Percentiles rank a stretch among this genome's conserved stretches.
These are phyloP conservation scores for Leishmania major DNA, from an alignment of 208 protist genomes.

Conservation along the genomic window DNA sequence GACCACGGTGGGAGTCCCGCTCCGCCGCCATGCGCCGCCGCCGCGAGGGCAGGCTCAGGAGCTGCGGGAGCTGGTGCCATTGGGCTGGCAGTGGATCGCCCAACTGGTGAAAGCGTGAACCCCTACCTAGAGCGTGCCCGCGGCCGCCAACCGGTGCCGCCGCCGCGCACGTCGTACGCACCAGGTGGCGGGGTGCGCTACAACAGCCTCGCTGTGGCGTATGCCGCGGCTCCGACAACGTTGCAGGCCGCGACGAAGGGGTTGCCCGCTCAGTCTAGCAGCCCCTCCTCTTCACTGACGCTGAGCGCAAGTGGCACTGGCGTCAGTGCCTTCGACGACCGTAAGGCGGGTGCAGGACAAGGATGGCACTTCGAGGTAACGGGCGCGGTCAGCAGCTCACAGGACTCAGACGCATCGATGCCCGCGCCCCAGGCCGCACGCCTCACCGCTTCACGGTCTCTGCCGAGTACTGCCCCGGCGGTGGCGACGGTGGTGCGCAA, in stretches of 20 bases:
- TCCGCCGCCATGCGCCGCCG: background rate
- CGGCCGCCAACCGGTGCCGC: conserved; percentile 17
- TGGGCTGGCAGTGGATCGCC: background rate
- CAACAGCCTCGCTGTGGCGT: conserved; percentile 15
- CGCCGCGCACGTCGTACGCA: conserved; percentile 29
- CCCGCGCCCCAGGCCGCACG: background rate
- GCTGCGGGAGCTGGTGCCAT: background rate
- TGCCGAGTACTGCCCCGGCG: background rate
- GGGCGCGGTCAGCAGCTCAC: background rate
- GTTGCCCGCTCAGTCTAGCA: background rate
- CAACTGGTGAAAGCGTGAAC: conserved; percentile 6
- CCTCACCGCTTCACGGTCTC: background rate
- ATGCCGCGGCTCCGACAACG: background rate
- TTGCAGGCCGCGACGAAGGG: background rate
- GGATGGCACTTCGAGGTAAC: background rate
- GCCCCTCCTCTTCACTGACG: background rate
- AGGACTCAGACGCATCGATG: background rate
- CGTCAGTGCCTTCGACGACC: background rate
- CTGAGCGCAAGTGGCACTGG: background rate
- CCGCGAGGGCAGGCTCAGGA: background rate
- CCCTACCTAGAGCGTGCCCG: conserved; percentile 13
- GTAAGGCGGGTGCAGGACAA: background rate
- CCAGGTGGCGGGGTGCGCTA: conserved; percentile 27
- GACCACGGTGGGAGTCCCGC: background rate
- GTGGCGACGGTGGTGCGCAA: background rate